Base-by-base conservation (phyloP, 1,139 yeast genomes). In the Barnettozyma hawaiiensis region DNA sequence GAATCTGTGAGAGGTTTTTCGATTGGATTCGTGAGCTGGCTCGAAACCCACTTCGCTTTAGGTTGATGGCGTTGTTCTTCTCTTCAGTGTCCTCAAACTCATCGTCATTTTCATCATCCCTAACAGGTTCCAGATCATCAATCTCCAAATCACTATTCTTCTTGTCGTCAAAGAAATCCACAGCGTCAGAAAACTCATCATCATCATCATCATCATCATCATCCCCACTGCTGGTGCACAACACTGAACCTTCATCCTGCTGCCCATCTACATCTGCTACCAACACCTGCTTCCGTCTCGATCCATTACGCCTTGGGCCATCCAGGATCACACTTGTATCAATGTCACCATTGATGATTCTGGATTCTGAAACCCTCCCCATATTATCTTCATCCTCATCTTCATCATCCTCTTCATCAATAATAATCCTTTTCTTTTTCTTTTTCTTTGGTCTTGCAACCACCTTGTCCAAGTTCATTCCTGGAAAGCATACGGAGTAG, bases 401-500 rank as follows among this genome's bases (percentile, higher is more conserved):
- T 14, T 40, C 54, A 10, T 43, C 53, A 22, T 40, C 48, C 10
- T 34, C 43, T 6, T 41, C 49, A 14, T 37, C 45, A 14, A 36
- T 19, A 16, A 47, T 21, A 11, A 49, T 35, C 5, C 31, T 46
- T 14, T 35, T 48, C 35, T 32, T 46, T 14, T 35, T 48, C 35
- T 42, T 50, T 34, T 40, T 45, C 11, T 34, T 34, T 7, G 43
- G 40, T 23, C 32, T 44, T 8, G 35, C 10, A 3, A 23, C 36
- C 18, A 33, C 10, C 29, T 46, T 51, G 31, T 41, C 39, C 16
- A 55, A 29, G 31, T 47, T 50, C 59, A 63, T 62, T 10, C 66
- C 66, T 0, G 67, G 70, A 40, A 46, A 57, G 37, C 57, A 66
- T 42, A 37, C 49, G 16, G 35, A 50, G 40, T 35, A 54, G 35